phyloP scores from a whole-genome alignment of 441 rosid species.

The Gossypium aridum region DNA sequence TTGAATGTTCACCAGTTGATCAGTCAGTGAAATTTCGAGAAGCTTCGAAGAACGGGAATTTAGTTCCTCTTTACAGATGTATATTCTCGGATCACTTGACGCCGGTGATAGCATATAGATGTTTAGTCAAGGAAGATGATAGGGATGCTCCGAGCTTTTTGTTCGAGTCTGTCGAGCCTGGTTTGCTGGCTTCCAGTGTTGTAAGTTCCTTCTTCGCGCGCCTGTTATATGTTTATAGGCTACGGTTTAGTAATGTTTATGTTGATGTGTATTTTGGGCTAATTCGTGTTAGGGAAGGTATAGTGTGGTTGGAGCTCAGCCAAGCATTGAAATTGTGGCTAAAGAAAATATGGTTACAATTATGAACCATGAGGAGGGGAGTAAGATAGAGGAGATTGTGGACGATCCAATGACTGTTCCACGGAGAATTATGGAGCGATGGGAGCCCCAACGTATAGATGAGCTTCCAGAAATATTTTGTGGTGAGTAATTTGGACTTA shows the following conservation, averaged over 20 bases:
- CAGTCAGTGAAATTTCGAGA: constrained; percentile 48
- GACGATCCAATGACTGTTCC: constrained; percentile 92
- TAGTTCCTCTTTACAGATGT: constrained; percentile 61
- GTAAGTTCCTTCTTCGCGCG: constrained; percentile 29
- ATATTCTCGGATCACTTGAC: constrained; percentile 89
- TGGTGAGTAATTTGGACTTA: constrained; percentile 35
- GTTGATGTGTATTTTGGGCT: background rate
- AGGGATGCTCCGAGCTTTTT: constrained; percentile 96
- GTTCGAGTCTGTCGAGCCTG: constrained; percentile 87
- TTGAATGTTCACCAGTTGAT: constrained; percentile 27
- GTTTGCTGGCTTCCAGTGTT: constrained; percentile 49
- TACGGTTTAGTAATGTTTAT: background rate
- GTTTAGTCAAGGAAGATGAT: constrained; percentile 90
- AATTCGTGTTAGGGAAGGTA: constrained; percentile 59
- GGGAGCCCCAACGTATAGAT: constrained; percentile 76
- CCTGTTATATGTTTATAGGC: background rate
- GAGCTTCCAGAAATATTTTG: constrained; percentile 87
- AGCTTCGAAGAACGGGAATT: constrained; percentile 70
- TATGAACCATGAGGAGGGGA: constrained; percentile 66
- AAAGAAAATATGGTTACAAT: constrained; percentile 76
- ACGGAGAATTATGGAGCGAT: constrained; percentile 66
- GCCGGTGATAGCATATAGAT: constrained; percentile 80
- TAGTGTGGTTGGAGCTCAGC: constrained; percentile 91
- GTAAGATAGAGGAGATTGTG: constrained; percentile 58
- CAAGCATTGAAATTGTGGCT: constrained; percentile 77